These are phyloP conservation scores for Trichoderma brevicompactum DNA, from an alignment of 2,329 filamentous ascomycete genomes.

Conservation along the genomic window DNA sequence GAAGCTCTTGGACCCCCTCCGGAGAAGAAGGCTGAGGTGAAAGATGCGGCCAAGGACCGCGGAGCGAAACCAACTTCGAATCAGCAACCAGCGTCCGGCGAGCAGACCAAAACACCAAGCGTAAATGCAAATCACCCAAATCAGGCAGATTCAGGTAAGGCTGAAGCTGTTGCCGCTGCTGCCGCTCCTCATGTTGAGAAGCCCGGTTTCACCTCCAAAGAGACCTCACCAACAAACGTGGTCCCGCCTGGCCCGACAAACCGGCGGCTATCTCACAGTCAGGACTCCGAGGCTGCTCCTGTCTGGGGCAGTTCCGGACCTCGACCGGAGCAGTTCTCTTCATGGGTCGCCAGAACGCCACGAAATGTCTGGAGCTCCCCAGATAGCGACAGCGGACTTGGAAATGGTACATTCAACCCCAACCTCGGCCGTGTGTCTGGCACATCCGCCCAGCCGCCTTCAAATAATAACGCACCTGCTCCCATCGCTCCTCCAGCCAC, in stretches of 20 bases:
- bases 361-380: conserved; percentile 77
- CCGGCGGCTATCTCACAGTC: conserved; percentile 41
- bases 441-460: conserved; percentile 41
- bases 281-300: conserved; percentile 41
- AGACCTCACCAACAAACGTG: conserved; percentile 31
- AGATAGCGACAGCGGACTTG: conserved; percentile 71
- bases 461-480: conserved; percentile 48
- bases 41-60: conserved; percentile 51
- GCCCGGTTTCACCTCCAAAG: conserved; percentile 25
- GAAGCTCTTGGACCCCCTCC: conserved; percentile 69
- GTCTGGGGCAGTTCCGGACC: conserved; percentile 47
- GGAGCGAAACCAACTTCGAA: conserved; percentile 42
- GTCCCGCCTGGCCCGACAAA: conserved; percentile 31
- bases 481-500: conserved; percentile 49
- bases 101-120: conserved; percentile 30
- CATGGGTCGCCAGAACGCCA: conserved; percentile 53
- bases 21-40: conserved; percentile 62
- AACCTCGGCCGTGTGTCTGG: conserved; percentile 58
- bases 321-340: conserved; percentile 53
- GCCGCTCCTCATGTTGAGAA: conserved; percentile 12
- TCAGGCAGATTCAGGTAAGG: conserved; percentile 11
- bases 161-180: conserved; percentile 13
- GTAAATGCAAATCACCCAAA: conserved; percentile 24
- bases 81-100: conserved; percentile 41
- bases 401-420: conserved; percentile 76